Conservation (phyloP, 495 filamentous ascomycete genomes). For the Aspergillus nidulans region DNA sequence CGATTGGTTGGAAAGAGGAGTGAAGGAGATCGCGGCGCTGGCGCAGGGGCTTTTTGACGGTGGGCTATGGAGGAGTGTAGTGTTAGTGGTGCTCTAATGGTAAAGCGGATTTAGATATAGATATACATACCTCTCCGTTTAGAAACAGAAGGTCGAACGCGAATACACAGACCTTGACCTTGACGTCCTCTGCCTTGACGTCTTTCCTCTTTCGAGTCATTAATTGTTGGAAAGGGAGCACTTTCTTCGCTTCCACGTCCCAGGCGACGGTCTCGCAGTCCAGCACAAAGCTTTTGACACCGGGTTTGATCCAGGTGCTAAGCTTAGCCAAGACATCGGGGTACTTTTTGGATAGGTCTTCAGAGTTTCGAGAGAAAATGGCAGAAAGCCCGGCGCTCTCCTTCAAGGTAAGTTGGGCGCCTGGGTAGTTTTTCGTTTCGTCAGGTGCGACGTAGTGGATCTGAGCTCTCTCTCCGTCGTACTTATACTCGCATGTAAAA, state of each 20-base stretch:
- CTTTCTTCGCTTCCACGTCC: conserved; percentile 88
- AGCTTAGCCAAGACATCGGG: conserved; percentile 90
- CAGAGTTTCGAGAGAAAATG: conserved; percentile 95
- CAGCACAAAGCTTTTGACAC: conserved; percentile 88
- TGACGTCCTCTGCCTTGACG: conserved; percentile 94
- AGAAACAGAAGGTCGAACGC: conserved; percentile 93
- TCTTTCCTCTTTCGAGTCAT: conserved; percentile 98
- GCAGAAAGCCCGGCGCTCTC: conserved; percentile 68
- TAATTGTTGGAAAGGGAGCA: conserved; percentile 92
- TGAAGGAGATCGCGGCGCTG: conserved; percentile 77
- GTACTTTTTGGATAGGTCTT: conserved; percentile 95
- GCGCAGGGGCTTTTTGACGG: conserved; percentile 81
- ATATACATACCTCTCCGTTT: conserved; percentile 69
- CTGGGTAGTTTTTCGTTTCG: conserved; percentile 59
- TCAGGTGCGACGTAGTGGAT: conserved; percentile 95
- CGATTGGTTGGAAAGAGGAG: conserved; percentile 65
- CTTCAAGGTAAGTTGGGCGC: conserved; percentile 34
- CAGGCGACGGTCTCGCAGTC: conserved; percentile 99
- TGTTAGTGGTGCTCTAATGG: conserved; percentile 1
- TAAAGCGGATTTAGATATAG: conserved; percentile 4
- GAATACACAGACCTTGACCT: conserved; percentile 95
- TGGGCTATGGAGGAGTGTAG: conserved; percentile 40
- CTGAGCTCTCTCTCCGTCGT: conserved; percentile 94
- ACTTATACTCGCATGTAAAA: conserved; percentile 99
- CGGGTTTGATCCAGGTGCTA: conserved; percentile 79